A percentile compares a stretch with the other conserved stretches of the same genome.
Evolutionary conservation across 1,284 basidiomycete genomes (phyloP).

Genomic region (Fistulina hepatica): DNA sequence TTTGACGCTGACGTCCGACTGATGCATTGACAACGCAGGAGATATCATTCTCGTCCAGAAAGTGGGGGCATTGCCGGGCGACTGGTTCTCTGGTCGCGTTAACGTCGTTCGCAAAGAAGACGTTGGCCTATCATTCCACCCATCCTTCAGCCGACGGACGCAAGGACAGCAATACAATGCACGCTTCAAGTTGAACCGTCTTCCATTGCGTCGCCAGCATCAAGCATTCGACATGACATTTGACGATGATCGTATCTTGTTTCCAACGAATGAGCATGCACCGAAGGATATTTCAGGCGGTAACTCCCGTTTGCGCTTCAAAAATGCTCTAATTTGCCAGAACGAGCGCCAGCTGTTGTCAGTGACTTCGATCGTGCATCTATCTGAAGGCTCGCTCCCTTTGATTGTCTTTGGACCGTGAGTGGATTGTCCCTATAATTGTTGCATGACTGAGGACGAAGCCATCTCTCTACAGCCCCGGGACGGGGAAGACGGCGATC

Average conservation of each 20-base stretch:
- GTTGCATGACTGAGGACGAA: too few relatives aligned
- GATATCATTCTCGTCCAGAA: constrained; percentile 43
- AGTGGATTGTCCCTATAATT: constrained; percentile 10
- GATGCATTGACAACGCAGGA: too few relatives aligned
- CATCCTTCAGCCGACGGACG: constrained; percentile 29
- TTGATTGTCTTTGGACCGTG: constrained; percentile 45
- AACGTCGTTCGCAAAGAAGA: constrained; percentile 38
- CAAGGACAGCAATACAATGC: constrained; percentile 31
- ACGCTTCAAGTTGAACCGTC: constrained; percentile 45
- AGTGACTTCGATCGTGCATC: constrained; percentile 35
- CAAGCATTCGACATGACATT: constrained; percentile 31
- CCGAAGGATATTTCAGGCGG: constrained; percentile 7
- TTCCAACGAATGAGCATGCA: constrained; percentile 7
- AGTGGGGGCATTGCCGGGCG: constrained; percentile 20
- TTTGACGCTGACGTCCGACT: neutral
- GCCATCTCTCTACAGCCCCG: too few relatives aligned
- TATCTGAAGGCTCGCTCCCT: constrained; percentile 33
- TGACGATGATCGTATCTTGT: constrained; percentile 12
- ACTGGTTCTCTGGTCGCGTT: constrained; percentile 49
- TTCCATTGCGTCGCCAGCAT: constrained; percentile 42
- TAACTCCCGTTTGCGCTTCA: constrained; percentile 11
- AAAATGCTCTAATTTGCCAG: too few relatives aligned
- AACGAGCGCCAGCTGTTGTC: constrained; percentile 35
- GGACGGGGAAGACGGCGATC: too few relatives aligned
- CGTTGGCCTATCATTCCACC: constrained; percentile 43